Percentiles rank a stretch among this genome's conserved stretches.
Conservation (phyloP, 2,329 filamentous ascomycete genomes). For the Microdochium bolleyi region DNA sequence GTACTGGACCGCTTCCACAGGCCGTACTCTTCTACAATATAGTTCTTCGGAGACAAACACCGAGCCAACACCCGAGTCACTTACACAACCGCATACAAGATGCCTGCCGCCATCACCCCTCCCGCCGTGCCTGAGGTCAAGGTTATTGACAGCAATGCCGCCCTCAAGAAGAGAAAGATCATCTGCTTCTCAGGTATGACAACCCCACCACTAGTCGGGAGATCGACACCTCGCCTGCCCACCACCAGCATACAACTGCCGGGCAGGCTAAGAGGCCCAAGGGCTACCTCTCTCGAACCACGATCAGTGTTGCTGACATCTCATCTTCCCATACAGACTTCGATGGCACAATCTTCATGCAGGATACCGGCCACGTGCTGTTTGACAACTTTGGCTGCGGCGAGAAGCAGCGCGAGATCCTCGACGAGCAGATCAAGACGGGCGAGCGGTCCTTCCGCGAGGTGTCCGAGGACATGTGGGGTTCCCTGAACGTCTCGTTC, state of each 20-base stretch:
- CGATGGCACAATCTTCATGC: slow-evolving; percentile 65
- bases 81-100: slow-evolving; percentile 15
- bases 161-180: slow-evolving; percentile 43
- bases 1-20: background rate
- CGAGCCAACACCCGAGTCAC: background rate
- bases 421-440: slow-evolving; percentile 56
- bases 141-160: slow-evolving; percentile 13
- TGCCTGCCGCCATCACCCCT: slow-evolving; percentile 29
- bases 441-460: slow-evolving; percentile 61
- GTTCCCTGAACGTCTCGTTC: slow-evolving; percentile 57
- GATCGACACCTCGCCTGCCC: background rate
- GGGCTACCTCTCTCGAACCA: background rate
- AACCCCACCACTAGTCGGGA: slow-evolving; percentile 1
- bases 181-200: slow-evolving; percentile 48
- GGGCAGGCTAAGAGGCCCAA: background rate
- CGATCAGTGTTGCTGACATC: slow-evolving; percentile 6
- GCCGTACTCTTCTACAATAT: background rate
- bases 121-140: slow-evolving; percentile 19
- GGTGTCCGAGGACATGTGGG: slow-evolving; percentile 67
- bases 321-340: slow-evolving; percentile 40
- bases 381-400: slow-evolving; percentile 61
- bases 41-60: background rate
- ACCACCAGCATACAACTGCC: background rate
- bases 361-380: slow-evolving; percentile 62
- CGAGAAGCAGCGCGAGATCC: slow-evolving; percentile 39